Base-by-base conservation (phyloP, 192 early-diverging fungal species). In the Backusella liffmaniae region DNA sequence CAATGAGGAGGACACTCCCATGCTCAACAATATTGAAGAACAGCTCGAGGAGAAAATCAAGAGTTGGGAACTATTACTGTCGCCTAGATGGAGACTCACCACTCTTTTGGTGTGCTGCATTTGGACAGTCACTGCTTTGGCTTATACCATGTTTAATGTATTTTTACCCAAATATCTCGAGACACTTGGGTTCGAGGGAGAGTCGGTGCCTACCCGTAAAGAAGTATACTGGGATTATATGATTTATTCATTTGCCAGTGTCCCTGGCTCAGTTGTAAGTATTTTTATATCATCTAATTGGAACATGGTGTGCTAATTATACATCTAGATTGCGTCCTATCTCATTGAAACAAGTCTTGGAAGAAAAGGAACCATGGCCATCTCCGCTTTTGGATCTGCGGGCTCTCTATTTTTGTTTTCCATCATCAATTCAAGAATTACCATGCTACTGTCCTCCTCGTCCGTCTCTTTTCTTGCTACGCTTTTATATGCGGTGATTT, bases 141-240 rank as follows among this genome's bases (percentile, higher is more conserved):
- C 91, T 0, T 96, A 91, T 75, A 94, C 91, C n/a, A 95, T 94
- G 86, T 95, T 96, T 78, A 95, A 95, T 80, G 92, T 91, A 7
- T 95, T 95, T 75, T 73, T 95, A 13, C 93, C 95, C 34, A 92
- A 94, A 75, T 91, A 92, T 35, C 84, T 96, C 13, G 90, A 92
- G 73, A 82, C 84, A 4, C 86, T 85, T 69, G 88, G 85, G 0
- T 79, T 79, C 30, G 81, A 66, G 4, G 86, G 75, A 7, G 62
- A 79, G 79, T n/a, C 70, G 65, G 66, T 74, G 53, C 70, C 77
- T 23, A 74, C 83, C 0, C 67, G 89, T 59, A 77, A 82, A 12
- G 84, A 86, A 16, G 93, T 93, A 1, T 94, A 93, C 72, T 86
- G 88, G 68, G 91, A 95, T 76, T 89, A 90, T 35, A 79, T 95